Percentiles rank a stretch among this genome's conserved stretches.
These are phyloP conservation scores for Wallacemonas sp. DNA, from an alignment of 208 protist species.

Conservation along the genomic window DNA sequence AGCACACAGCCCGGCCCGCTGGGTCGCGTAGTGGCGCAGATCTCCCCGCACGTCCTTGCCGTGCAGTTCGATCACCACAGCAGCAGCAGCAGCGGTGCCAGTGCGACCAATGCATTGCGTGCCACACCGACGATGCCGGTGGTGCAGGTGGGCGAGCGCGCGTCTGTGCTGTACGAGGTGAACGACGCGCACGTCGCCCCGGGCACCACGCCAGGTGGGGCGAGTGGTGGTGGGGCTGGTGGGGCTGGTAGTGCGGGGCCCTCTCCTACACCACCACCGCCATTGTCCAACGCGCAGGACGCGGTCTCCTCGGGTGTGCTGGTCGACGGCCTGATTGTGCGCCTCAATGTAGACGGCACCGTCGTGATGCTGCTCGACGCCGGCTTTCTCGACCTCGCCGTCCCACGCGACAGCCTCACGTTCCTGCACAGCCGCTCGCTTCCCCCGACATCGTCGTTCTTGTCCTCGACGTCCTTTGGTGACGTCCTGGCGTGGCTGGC, in stretches of 20 bases:
- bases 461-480: constrained; percentile 48
- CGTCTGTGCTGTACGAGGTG: constrained; percentile 56
- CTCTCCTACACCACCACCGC: background rate
- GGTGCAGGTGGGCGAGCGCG: constrained; percentile 46
- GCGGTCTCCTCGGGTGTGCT: constrained; percentile 23
- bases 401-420: constrained; percentile 74
- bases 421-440: constrained; percentile 59
- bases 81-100: background rate
- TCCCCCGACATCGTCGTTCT: constrained; percentile 30
- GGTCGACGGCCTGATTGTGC: constrained; percentile 74
- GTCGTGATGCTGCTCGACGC: constrained; percentile 84
- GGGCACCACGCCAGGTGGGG: too few relatives aligned
- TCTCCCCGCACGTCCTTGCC: constrained; percentile 71
- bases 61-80: constrained; percentile 43
- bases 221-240: background rate
- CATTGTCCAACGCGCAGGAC: background rate
- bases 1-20: too few relatives aligned
- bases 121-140: constrained; percentile 2
- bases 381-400: constrained; percentile 77
- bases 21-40: constrained; percentile 76
- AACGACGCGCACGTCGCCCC: constrained; percentile 14
- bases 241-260: constrained; percentile 4
- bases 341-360: constrained; percentile 80
- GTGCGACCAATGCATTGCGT: background rate
- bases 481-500: constrained; percentile 84